These are phyloP conservation scores for Botrytis byssoidea DNA, from an alignment of 2,329 filamentous ascomycete genomes.

Conservation along the genomic window DNA sequence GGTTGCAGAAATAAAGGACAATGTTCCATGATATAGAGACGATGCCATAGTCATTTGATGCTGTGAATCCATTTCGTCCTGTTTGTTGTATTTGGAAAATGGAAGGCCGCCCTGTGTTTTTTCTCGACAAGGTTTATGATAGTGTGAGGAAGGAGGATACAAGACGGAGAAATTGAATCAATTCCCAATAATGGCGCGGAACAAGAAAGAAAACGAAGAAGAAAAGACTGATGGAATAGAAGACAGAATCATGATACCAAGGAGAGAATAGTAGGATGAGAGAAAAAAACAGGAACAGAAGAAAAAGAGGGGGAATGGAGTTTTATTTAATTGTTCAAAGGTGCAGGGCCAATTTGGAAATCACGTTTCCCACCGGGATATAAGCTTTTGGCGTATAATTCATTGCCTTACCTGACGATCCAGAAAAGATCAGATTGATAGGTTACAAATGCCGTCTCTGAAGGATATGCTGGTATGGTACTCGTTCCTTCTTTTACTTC, in stretches of 20 bases:
- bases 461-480: conserved; percentile 11
- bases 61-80: not conserved
- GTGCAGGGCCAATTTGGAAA: conserved; percentile 18
- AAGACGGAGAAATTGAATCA: conserved; percentile 1
- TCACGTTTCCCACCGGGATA: conserved; percentile 17
- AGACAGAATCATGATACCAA: not conserved
- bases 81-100: not conserved
- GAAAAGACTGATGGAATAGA: not conserved
- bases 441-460: conserved; percentile 6
- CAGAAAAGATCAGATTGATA: conserved; percentile 20
- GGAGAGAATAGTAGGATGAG: conserved; percentile 4
- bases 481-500: conserved; percentile 10
- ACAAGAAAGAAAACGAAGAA: conserved; percentile 20
- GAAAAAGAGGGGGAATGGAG: conserved; percentile 23
- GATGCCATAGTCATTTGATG: not conserved
- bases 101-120: conserved; percentile 10
- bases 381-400: conserved; percentile 15
- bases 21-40: not conserved
- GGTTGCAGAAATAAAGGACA: not conserved
- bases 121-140: conserved; percentile 4
- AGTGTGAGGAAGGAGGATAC: not conserved
- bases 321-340: conserved; percentile 27
- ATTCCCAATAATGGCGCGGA: conserved; percentile 9
- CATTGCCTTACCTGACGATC: conserved; percentile 15
- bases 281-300: conserved; percentile 12